A percentile compares a stretch with the other conserved stretches of the same genome.
Evolutionary conservation across 129 eudicot genomes (phyloP).

Genomic region (Pseudognaphalium luteoalbum): DNA sequence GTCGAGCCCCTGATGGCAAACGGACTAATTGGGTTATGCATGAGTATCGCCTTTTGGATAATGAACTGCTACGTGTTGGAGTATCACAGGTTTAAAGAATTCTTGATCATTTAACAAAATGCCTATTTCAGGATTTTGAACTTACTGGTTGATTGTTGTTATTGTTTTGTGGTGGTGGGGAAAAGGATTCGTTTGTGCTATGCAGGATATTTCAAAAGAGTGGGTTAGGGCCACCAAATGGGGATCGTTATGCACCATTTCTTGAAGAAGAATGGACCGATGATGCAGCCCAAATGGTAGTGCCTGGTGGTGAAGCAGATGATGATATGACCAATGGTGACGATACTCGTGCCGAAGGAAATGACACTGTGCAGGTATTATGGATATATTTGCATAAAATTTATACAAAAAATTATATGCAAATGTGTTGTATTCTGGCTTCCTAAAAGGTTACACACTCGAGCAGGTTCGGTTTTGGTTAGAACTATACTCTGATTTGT

Average conservation of each 20-base stretch:
- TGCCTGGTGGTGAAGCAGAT: slow-evolving; percentile 79
- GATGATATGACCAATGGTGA: slow-evolving; percentile 69
- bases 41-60: slow-evolving; percentile 66
- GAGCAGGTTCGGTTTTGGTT: no score
- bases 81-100: slow-evolving; percentile 57
- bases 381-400: no score
- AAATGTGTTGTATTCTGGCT: slow-evolving; percentile 1
- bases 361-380: slow-evolving; percentile 58
- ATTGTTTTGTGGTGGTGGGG: slow-evolving; percentile 40
- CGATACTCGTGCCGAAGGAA: slow-evolving; percentile 52
- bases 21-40: slow-evolving; percentile 94
- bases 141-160: slow-evolving; percentile 34
- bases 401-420: not conserved
- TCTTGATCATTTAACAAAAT: not conserved
- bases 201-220: slow-evolving; percentile 92
- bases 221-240: slow-evolving; percentile 91
- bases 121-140: slow-evolving; percentile 18
- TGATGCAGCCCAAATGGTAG: slow-evolving; percentile 57
- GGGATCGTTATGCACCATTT: slow-evolving; percentile 94
- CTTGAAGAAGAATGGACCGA: slow-evolving; percentile 95
- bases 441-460: not conserved
- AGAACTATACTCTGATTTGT: no score
- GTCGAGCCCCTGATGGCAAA: slow-evolving; percentile 88
- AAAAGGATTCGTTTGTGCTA: slow-evolving; percentile 81
- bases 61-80: slow-evolving; percentile 64